Evolutionary conservation across 441 rosid genomes (phyloP), one percentile per base, ranked within the genome.

Genomic region (Adansonia rubrostipa): DNA sequence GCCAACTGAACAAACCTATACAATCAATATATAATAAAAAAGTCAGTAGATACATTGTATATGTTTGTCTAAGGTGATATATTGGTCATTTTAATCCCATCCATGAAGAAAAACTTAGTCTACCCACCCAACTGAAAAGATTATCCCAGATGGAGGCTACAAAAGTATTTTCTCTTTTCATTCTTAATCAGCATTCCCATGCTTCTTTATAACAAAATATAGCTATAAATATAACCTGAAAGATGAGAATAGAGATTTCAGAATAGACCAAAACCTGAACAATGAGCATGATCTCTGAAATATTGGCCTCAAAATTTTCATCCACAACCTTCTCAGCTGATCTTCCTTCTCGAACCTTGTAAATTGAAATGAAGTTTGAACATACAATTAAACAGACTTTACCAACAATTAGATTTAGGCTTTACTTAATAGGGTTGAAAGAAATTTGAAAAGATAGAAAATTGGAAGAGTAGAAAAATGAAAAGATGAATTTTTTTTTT

Each of bases 291-390:
- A 92, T 96, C 86, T 96, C 99, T 0, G 92, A 88, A 77, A 93
- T 83, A 58, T 82, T 85, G 53, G 83, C 72, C 81, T 81, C 83
- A 6, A 80, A 77, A 79, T 82, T 85, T 81, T 88, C 91, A 80
- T 82, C 88, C 19, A 76, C 48, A 70, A 81, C 78, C 81, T 84
- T 86, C 54, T 77, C 80, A 0, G 85, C 84, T 75, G 81, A 86
- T 81, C 98, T 93, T 76, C 98, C 99, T 88, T 96, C 99, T 76
- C 99, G 90, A 80, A 94, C 99, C 99, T 96, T 82, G 56, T 53
- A 53, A 33, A 53, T 71, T 51, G 73, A 53, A 51, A 71, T 53
- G 54, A 11, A 53, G 19, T 44, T 44, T 67, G 15, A 44, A 44
- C 14, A 44, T 17, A 44, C 0, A 14, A 67, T 45, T 65, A 40